A percentile compares a stretch with the other conserved stretches of the same genome.
Evolutionary conservation across 371 early-diverging fungal genomes (phyloP).

Genomic region (Umbelopsis sp.): DNA sequence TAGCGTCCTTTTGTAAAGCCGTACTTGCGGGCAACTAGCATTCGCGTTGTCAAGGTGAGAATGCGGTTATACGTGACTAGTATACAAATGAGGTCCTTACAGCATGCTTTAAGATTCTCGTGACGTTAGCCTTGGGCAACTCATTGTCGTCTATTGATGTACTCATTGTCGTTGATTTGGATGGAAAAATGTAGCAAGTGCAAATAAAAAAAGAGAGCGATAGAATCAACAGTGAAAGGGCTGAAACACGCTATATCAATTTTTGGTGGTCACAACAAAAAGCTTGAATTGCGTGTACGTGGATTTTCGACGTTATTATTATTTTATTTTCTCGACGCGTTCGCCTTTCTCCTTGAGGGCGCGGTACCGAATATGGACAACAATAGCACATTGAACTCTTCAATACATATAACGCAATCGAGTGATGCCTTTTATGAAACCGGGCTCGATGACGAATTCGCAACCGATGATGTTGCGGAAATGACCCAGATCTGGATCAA

Average conservation of each 20-base stretch:
- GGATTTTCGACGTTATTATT: no score
- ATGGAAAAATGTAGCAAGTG: neutral
- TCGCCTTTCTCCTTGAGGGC: neutral
- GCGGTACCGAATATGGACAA: conserved; percentile 1
- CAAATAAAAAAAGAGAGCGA: neutral
- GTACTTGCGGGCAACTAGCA: conserved; percentile 65
- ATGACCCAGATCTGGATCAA: conserved; percentile 77
- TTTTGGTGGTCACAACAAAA: conserved; percentile 18
- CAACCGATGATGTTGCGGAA: conserved; percentile 37
- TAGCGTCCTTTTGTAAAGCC: conserved; percentile 63
- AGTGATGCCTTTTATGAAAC: conserved; percentile 4
- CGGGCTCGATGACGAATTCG: neutral
- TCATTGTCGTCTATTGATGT: conserved; percentile 59
- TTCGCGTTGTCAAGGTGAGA: neutral
- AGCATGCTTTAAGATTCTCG: conserved; percentile 60
- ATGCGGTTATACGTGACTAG: neutral
- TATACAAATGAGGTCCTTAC: conserved; percentile 34
- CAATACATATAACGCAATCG: conserved; percentile 12
- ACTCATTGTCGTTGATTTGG: neutral
- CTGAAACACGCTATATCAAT: neutral
- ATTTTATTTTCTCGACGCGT: neutral
- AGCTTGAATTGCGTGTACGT: neutral
- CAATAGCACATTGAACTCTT: neutral
- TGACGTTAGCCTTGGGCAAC: conserved; percentile 61
- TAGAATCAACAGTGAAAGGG: no score